Base-by-base conservation (phyloP, 208 protist genomes). In the Acanthamoeba healyi region DNA sequence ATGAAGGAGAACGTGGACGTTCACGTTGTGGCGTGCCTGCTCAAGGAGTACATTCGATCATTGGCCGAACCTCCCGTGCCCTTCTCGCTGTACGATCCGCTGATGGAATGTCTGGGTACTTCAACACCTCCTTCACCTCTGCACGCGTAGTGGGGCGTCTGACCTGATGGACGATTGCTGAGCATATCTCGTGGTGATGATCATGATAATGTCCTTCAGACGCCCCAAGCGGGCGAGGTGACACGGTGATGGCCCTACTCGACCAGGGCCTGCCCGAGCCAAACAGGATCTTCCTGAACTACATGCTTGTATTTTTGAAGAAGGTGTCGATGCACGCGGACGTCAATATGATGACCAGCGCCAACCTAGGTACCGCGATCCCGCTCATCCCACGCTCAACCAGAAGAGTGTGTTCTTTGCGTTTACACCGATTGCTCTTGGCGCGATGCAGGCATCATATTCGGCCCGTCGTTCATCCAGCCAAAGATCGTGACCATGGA, bases 271-370 rank as follows among this genome's bases (percentile, higher is more conserved):
- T 67, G 58, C 58, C 58, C 22, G 24, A 67, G n/a, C 58, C 58
- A 9, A 67, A 67, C 22, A 7, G 58, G 6, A 67, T 67, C 9
- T 67, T 67, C 58, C 58, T 67, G 14, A 67, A 67, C 58, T 67
- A 67, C 58, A 67, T 67, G 58, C 58, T 67, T 5, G 58, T 26
- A 9, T 67, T 67, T 26, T 67, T 67, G n/a, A 67, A 67, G 58
- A 67, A 26, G 22, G 58, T 67, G 58, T 67, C 58, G 22, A 26
- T 29, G 14, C 58, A 67, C 58, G 9, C 58, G n/a, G 58, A 67
- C 6, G 58, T 67, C 58, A 67, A 67, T 26, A 67, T 67, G 58
- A 67, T 67, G 58, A 67, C 58, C n/a, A 67, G 58, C 58, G n/a
- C 58, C n/a, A 67, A 67, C 22, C n/a, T 67, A 32, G 58, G 58